Evolutionary conservation across 331 rosid species (phyloP), one percentile per base, ranked within the genome.

Genomic region (Malus hybrid): DNA sequence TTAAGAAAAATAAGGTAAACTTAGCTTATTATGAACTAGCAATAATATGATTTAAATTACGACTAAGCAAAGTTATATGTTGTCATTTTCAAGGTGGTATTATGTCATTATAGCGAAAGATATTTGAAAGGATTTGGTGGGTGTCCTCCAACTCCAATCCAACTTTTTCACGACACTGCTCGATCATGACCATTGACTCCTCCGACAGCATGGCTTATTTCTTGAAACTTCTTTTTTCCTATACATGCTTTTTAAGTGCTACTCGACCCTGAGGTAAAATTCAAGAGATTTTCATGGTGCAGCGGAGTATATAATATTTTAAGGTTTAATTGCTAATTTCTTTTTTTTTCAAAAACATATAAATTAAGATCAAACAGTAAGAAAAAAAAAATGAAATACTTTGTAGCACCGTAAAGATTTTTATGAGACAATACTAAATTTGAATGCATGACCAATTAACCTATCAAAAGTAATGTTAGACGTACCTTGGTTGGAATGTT

Each of bases 401-500:
- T 0, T 39, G 0, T 39, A 39, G 46, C 46, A 9, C 46, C 1
- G 12, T 39, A 39, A 9, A 2, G 12, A 9, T 9, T 39, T 39
- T 19, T 19, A 33, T 1, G 52, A 58, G 10, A 39, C 12, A 39
- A 39, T 39, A 39, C 46, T 39, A 39, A 39, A 39, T 39, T 39
- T 39, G 12, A 9, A 9, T 39, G 0, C 12, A 39, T 39, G 46
- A 39, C 46, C 46, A 39, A 10, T 39, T 39, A 39, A 9, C 12
- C 46, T 20, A 22, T 11, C 58, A 22, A 46, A 70, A 76, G 46
- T 9, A 39, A 65, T 32, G 15, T 14, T 71, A 22, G 67, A 12
- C 50, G 72, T 32, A 48, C 48, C 68, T 62, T 7, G 63, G 61
- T 72, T 82, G 88, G 89, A 85, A 89, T 89, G 89, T 85, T 87